Percentiles rank a stretch among this genome's conserved stretches.
Conservation (phyloP, 345 rosid genomes). For the Lepidium sativum region DNA sequence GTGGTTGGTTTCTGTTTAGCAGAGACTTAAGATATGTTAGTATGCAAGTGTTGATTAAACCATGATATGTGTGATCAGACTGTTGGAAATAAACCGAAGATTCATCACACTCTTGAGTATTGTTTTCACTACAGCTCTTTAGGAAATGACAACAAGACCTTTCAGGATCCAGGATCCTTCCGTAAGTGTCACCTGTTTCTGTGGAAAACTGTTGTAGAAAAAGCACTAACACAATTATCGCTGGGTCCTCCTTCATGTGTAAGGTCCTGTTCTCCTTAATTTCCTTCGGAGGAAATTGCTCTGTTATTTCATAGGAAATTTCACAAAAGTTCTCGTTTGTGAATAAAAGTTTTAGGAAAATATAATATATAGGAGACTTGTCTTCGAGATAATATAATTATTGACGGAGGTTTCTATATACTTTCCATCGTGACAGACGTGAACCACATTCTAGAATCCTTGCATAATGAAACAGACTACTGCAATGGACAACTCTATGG, state of each 20-base stretch:
- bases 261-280: conserved; percentile 13
- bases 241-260: background rate
- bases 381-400: background rate
- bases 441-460: background rate
- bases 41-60: conserved; percentile 9
- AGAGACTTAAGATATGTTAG: conserved; percentile 16
- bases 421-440: background rate
- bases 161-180: background rate
- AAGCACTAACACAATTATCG: background rate
- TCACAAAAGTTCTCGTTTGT: background rate
- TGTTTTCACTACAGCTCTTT: background rate
- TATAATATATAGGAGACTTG: background rate
- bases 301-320: background rate
- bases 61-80: background rate
- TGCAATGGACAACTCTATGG: conserved; percentile 3
- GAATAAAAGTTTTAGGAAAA: background rate
- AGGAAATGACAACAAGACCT: conserved; percentile 1
- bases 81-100: conserved; percentile 4
- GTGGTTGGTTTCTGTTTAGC: conserved; percentile 31
- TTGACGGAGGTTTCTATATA: conserved; percentile 15
- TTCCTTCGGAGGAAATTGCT: background rate
- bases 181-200: conserved; percentile 19
- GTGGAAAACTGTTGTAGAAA: background rate
- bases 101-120: background rate
- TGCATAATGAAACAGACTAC: conserved; percentile 7